Conservation (phyloP, 1,284 basidiomycete species). For the Rhodotorula sp. region DNA sequence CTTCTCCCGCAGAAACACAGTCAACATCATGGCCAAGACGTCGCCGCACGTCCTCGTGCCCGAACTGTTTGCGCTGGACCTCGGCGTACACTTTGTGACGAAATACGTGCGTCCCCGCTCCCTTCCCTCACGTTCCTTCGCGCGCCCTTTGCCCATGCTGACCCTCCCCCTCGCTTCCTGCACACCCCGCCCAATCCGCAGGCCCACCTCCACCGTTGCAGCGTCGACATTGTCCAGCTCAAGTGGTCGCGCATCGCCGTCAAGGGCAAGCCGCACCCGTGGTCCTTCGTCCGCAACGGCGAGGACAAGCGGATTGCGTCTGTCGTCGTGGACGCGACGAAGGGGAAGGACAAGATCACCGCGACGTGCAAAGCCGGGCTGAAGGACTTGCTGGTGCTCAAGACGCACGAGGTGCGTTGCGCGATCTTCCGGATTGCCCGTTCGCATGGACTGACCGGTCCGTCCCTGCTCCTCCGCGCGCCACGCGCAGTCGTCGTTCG, state of each 20-base stretch:
- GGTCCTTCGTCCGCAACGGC: conserved; percentile 84
- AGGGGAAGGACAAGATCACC: conserved; percentile 47
- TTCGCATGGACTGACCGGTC: not conserved
- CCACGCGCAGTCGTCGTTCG: conserved; percentile 66
- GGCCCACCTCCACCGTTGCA: conserved; percentile 60
- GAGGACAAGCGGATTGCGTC: conserved; percentile 78
- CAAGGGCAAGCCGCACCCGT: conserved; percentile 64
- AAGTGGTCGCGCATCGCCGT: conserved; percentile 79
- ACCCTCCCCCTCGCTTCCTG: not conserved
- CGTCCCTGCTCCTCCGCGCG: too few species aligned
- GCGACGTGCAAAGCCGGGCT: conserved; percentile 68
- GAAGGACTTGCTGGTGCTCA: conserved; percentile 80
- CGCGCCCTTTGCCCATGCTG: not conserved
- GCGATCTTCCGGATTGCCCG: too few species aligned
- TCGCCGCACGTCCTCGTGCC: conserved; percentile 80
- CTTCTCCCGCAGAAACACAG: conserved; percentile 22
- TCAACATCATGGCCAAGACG: conserved; percentile 75
- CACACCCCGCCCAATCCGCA: not conserved
- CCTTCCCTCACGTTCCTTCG: not conserved
- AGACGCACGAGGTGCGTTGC: conserved; percentile 57
- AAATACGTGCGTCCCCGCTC: conserved; percentile 61
- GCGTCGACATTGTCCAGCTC: conserved; percentile 75
- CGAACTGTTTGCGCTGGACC: conserved; percentile 82
- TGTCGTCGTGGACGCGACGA: conserved; percentile 59
- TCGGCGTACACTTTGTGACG: conserved; percentile 79